These are phyloP conservation scores for Panaeolus papilionaceus DNA, from an alignment of 768 basidiomycete genomes.

Conservation along the genomic window DNA sequence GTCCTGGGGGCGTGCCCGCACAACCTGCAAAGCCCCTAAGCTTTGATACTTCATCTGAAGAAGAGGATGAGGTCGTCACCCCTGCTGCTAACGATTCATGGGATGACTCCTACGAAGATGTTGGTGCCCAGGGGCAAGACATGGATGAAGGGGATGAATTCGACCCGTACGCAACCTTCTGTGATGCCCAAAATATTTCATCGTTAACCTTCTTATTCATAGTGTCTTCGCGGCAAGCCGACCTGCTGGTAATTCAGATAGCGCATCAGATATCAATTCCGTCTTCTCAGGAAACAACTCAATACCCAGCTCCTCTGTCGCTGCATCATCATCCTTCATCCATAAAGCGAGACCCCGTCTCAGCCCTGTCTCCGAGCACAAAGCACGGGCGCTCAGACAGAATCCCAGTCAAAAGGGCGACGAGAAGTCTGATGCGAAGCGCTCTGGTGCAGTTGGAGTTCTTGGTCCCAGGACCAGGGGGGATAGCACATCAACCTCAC, in stretches of 20 bases:
- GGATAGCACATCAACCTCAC: conserved; percentile 26
- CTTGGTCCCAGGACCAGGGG: conserved; percentile 30
- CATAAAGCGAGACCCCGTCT: conserved; percentile 53
- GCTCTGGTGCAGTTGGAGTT: conserved; percentile 21
- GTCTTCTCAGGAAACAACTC: conserved; percentile 62
- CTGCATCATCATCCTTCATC: conserved; percentile 52
- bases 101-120: conserved; percentile 60
- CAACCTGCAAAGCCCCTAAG: conserved; percentile 43
- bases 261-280: conserved; percentile 68
- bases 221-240: conserved; percentile 77
- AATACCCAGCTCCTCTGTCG: conserved; percentile 58
- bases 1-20: conserved; percentile 39
- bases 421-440: conserved; percentile 18
- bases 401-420: conserved; percentile 22
- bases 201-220: conserved; percentile 16
- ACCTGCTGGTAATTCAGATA: conserved; percentile 59
- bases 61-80: conserved; percentile 49
- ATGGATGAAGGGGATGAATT: conserved; percentile 78
- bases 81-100: conserved; percentile 55
- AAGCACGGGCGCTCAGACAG: conserved; percentile 31
- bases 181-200: neutral
- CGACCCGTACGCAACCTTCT: conserved; percentile 65
- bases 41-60: conserved; percentile 62
- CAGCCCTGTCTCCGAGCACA: conserved; percentile 69
- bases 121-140: conserved; percentile 49